These are phyloP conservation scores for Komagataella kurtzmanii DNA, from an alignment of 805 yeast genomes.

Conservation along the genomic window DNA sequence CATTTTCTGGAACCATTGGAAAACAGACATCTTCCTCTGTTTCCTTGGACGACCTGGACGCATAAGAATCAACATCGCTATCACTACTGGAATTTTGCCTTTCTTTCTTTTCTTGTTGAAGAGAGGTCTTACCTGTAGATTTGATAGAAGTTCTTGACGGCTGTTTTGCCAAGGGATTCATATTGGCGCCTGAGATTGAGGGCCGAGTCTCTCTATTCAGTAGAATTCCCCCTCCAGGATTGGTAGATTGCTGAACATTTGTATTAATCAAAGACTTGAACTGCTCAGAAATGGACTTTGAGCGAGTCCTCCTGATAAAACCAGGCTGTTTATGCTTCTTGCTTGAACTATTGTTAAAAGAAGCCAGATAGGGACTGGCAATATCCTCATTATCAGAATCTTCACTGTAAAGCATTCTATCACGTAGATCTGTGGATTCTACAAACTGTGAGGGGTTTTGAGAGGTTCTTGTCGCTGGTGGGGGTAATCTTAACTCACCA, in stretches of 20 bases:
- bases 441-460: not conserved
- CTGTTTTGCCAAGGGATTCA: constrained; percentile 37
- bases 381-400: constrained; percentile 4
- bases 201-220: not conserved
- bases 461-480: not conserved
- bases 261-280: constrained; percentile 11
- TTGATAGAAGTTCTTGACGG: constrained; percentile 41
- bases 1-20: constrained; percentile 68
- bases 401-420: constrained; percentile 5
- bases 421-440: constrained; percentile 4
- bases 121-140: constrained; percentile 88
- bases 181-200: constrained; percentile 27
- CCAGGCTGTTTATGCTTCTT: constrained; percentile 1
- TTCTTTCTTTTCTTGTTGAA: constrained; percentile 65
- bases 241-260: constrained; percentile 20
- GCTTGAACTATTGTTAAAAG: not conserved
- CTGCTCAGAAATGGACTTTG: constrained; percentile 4
- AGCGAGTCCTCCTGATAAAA: constrained; percentile 5
- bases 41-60: constrained; percentile 71
- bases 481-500: not conserved
- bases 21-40: constrained; percentile 97
- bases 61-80: constrained; percentile 52
- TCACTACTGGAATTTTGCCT: constrained; percentile 40
- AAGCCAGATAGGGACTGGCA: not conserved
- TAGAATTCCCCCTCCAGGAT: not conserved